Evolutionary conservation across 2,329 filamentous ascomycete genomes (phyloP), one percentile per base, ranked within the genome.

Genomic region (Apiospora sp.): DNA sequence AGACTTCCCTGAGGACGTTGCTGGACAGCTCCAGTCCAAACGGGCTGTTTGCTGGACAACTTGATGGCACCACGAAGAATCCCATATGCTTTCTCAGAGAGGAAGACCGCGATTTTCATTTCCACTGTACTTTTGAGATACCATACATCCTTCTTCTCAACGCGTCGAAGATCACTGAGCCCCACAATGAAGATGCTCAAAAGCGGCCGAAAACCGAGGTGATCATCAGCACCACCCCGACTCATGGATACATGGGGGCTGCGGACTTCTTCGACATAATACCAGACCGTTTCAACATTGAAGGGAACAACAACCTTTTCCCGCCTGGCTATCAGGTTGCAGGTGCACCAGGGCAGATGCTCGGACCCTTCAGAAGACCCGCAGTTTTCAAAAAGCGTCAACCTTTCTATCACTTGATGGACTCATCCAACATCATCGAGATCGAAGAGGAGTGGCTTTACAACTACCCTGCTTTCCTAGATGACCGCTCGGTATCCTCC

Each of bases 401-500:
- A 4, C 75, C 73, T 1, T 74, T 71, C 46, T 71, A 72, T 27
- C 64, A 24, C 41, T 48, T 72, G 14, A 51, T 75, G 8, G 74
- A 76, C 49, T 72, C 51, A 1, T 72, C 43, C 12, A 76, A 67
- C 2, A 72, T 76, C 37, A 44, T 64, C 19, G 64, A 67, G 1
- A 27, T 76, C 0, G 73, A 75, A 0, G 75, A 76, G 2, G 76
- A 77, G 37, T 77, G 75, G 75, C 41, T 77, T 3, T 77, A 74
- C 48, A 73, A 73, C 13, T 76, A 75, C 34, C 75, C 76, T 19
- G n/a, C 69, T 4, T 77, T 75, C 4, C 27, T 58, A 5, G 10
- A 24, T 0, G 48, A 49, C 6, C 10, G 4, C 0, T 24, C 48
- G 1, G 4, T 10, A 24, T 49, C 48, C 22, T 8, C 48, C 7